These are phyloP conservation scores for Pseudevernia furfuracea DNA, from an alignment of 495 filamentous ascomycete species.

Conservation along the genomic window DNA sequence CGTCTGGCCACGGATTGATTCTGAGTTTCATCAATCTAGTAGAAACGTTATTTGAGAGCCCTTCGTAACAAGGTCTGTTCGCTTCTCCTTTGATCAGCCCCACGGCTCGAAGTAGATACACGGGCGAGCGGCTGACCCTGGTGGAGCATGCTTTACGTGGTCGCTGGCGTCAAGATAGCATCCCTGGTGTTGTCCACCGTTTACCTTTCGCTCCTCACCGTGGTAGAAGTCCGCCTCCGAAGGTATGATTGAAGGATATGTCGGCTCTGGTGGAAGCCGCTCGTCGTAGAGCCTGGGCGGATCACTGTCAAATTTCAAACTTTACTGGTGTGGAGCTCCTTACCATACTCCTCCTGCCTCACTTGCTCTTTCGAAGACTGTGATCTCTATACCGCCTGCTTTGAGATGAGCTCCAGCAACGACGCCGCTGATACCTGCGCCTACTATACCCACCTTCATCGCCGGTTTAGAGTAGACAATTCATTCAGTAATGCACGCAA, in stretches of 20 bases:
- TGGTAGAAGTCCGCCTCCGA: slow-evolving; percentile 29
- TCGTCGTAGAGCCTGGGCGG: slow-evolving; percentile 49
- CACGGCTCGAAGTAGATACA: background rate
- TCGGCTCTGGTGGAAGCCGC: slow-evolving; percentile 46
- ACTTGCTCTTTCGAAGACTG: slow-evolving; percentile 55
- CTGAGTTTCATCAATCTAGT: slow-evolving; percentile 52
- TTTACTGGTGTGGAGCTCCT: background rate
- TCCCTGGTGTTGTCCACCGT: background rate
- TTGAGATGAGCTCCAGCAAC: slow-evolving; percentile 55
- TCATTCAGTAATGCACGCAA: background rate
- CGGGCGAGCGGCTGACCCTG: slow-evolving; percentile 4
- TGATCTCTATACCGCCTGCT: slow-evolving; percentile 50
- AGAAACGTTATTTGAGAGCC: slow-evolving; percentile 58
- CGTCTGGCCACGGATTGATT: slow-evolving; percentile 53
- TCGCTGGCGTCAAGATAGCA: background rate
- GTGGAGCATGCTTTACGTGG: slow-evolving; percentile 8
- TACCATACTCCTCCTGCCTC: slow-evolving; percentile 36
- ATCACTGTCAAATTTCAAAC: slow-evolving; percentile 29
- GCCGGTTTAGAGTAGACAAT: slow-evolving; percentile 13
- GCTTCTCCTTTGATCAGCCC: slow-evolving; percentile 11
- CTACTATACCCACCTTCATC: slow-evolving; percentile 55
- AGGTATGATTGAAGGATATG: slow-evolving; percentile 48
- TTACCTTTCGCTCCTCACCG: background rate
- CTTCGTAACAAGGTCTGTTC: slow-evolving; percentile 49
- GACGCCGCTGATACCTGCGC: slow-evolving; percentile 63